These are phyloP conservation scores for Suhomyces sp. DNA, from an alignment of 805 yeast species.

Conservation along the genomic window DNA sequence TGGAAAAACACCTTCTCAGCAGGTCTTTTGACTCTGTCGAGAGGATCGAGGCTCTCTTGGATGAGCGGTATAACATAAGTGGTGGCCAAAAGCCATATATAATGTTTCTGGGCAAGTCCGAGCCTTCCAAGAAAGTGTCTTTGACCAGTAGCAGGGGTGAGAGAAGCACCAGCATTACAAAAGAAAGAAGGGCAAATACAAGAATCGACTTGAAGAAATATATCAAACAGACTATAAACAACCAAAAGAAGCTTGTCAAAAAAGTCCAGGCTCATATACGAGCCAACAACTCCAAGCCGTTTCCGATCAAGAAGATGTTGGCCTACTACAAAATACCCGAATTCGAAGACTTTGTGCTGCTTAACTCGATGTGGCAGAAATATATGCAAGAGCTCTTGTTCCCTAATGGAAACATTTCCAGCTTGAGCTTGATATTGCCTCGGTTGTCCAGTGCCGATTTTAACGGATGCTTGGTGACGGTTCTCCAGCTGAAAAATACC, in stretches of 20 bases:
- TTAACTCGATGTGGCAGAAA: constrained; percentile 70
- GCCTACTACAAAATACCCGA: constrained; percentile 30
- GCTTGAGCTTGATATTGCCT: constrained; percentile 37
- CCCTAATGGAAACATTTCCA: constrained; percentile 26
- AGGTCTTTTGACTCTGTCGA: constrained; percentile 40
- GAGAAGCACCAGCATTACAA: constrained; percentile 18
- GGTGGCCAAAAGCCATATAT: constrained; percentile 49
- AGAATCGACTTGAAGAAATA: constrained; percentile 44
- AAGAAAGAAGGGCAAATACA: constrained; percentile 22
- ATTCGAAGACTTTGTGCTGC: constrained; percentile 50
- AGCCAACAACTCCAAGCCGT: constrained; percentile 20
- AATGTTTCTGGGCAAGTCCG: constrained; percentile 14
- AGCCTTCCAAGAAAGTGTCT: constrained; percentile 1
- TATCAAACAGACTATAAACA: constrained; percentile 32
- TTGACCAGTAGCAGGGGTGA: neutral
- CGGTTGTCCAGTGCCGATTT: constrained; percentile 75
- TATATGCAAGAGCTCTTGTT: constrained; percentile 60
- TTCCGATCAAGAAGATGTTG: constrained; percentile 22
- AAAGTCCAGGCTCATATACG: constrained; percentile 32
- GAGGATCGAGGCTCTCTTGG: constrained; percentile 40
- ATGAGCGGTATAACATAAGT: constrained; percentile 42
- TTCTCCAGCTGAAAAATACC: constrained; percentile 54
- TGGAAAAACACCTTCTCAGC: constrained; percentile 47
- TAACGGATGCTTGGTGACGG: constrained; percentile 69
- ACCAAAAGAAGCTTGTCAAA: constrained; percentile 39